Conservation (phyloP, 768 basidiomycete species). For the Lentinula sp. region DNA sequence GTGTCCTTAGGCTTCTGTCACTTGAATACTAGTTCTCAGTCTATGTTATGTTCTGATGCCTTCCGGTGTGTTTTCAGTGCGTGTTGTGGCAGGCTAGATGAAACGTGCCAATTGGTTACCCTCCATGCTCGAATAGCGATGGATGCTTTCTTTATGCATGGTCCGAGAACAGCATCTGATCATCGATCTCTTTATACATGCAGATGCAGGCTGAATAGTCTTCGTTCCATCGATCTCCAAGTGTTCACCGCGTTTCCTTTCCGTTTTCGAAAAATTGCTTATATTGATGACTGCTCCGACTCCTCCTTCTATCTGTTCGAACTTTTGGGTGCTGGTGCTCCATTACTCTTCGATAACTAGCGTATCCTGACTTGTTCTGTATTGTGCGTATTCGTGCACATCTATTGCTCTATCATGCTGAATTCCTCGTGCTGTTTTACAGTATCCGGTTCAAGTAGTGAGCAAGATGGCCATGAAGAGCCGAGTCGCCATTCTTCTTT, state of each 20-base stretch:
- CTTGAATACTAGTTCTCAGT: neutral
- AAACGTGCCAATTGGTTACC: neutral
- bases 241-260: neutral
- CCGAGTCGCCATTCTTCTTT: neutral
- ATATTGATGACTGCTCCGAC: neutral
- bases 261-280: neutral
- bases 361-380: neutral
- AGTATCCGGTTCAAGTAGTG: neutral
- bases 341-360: neutral
- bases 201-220: neutral
- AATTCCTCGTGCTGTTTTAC: neutral
- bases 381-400: neutral
- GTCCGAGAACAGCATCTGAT: neutral
- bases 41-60: neutral
- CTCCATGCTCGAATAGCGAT: neutral
- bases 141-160: neutral
- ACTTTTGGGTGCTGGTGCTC: neutral
- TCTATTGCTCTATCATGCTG: neutral
- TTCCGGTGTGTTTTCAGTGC: neutral
- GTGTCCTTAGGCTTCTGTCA: no score
- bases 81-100: neutral
- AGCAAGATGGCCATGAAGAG: slow-evolving; percentile 1
- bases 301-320: neutral
- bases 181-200: neutral
- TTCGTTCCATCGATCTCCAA: neutral